Base-by-base conservation (phyloP, 495 filamentous ascomycete species). In the Trichoderma orchidacearum region DNA sequence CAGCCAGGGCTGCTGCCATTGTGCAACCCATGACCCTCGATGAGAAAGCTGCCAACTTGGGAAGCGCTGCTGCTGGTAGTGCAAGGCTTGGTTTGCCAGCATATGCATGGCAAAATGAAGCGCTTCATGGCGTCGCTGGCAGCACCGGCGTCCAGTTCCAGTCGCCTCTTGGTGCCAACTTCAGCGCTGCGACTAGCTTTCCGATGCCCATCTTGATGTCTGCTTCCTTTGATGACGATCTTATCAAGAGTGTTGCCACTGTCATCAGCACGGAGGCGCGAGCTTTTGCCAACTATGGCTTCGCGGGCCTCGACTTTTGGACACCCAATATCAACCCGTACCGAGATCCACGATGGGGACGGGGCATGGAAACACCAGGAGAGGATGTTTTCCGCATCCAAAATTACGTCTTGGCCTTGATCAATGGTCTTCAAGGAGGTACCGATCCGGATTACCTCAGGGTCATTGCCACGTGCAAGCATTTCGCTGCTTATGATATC, bases 301-400 rank as follows among this genome's bases (percentile, higher is more conserved):
- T 72, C 18, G 75, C 74, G 32, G 79, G 80, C 0, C 64, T 87
- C 5, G 79, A 87, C 63, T 80, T 72, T 53, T 89, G 82, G 70
- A 79, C 84, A 0, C 84, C 84, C 0, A 84, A 87, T 60, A 84
- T 87, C 67, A 88, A 88, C 63, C 73, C 79, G 1, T 87, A 83
- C 70, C 65, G 65, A 30, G 73, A 77, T 30, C 75, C 76, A 6
- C 63, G 71, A 51, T 73, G 75, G 70, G 75, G 75, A 0, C 59
- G 73, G 7, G 69, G 69, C 1, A 56, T 56, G 8, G 69, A 71
- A 52, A 72, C 69, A 0, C 70, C 67, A 5, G 68, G 70, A 8
- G 82, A 85, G 62, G 82, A 86, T 64, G 72, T 77, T 0, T 76
- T 75, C 60, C 73, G 72, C 51, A 70, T 86, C 4, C 72, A 72